Base-by-base conservation (phyloP, 495 filamentous ascomycete species). In the Aspergillus taichungensis region DNA sequence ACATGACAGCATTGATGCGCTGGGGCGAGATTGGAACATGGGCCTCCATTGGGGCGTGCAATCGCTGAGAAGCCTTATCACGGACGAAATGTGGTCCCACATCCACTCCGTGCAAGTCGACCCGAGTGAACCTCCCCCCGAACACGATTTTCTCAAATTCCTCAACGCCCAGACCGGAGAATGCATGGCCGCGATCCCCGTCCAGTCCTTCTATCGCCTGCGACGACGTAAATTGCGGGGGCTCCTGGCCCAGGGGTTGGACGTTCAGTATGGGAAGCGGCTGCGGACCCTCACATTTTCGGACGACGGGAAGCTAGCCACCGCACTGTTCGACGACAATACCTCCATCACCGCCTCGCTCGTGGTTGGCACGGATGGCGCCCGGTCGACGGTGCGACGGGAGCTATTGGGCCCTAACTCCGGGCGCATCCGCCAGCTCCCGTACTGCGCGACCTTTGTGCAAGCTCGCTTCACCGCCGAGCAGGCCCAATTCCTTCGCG, bases 11-110 rank as follows among this genome's bases (percentile, higher is more conserved):
- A 43, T 75, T 42, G 56, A 66, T 8, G 47, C 52, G 6, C 68
- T 68, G n/a, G 50, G 57, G 7, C 64, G 76, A 4, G 75, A 80
- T 55, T 80, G 77, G 78, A 75, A 71, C 29, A 74, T 79, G 47
- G 61, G 69, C 6, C 54, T 77, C 8, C 75, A 80, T 49, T 82
- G 77, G 77, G 71, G 67, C 0, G 55, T 66, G 8, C 53, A 56
- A 0, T 55, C 68, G 2, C 56, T 78, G 1, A 56, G 57, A 9
- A 50, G 60, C 2, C 61, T 62, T n/a, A 48, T 75, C n/a, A 52
- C 71, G 0, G 49, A 57, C 1, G 51, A 65, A 6, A 51, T 63
- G 34, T 59, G 50, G 49, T 51, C 47, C 24, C 50, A 60, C 6
- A 57, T 68, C 34, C 50, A 66, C 18, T 60, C 67, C 43, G 37